phyloP scores from a whole-genome alignment of 768 basidiomycete genomes.

The Hypholoma sublateritium region DNA sequence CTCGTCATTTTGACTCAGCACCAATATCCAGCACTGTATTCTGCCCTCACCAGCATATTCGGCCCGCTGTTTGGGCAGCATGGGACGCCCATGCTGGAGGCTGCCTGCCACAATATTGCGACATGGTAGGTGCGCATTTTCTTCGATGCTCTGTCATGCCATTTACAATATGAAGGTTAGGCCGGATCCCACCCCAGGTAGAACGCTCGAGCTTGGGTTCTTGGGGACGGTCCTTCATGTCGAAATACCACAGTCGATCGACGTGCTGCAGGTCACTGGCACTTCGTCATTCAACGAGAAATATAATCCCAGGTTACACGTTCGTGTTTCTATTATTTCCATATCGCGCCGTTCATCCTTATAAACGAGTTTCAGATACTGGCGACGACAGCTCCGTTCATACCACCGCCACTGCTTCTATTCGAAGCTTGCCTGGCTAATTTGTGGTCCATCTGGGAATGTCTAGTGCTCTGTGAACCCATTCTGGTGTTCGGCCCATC shows the following conservation, averaged over 20 bases:
- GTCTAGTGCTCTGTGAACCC: conserved; percentile 87
- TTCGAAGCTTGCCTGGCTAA: conserved; percentile 67
- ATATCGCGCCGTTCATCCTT: background rate
- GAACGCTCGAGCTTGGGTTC: conserved; percentile 77
- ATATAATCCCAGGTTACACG: conserved; percentile 54
- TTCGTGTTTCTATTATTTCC: conserved; percentile 24
- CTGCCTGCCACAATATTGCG: conserved; percentile 82
- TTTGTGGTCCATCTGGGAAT: conserved; percentile 92
- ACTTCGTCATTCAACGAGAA: conserved; percentile 49
- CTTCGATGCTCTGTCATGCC: conserved; percentile 7
- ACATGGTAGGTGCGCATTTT: conserved; percentile 60
- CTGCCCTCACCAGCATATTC: conserved; percentile 60
- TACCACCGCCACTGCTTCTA: conserved; percentile 55
- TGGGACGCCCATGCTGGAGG: conserved; percentile 79
- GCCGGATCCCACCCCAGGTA: conserved; percentile 71
- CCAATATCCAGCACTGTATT: conserved; percentile 82
- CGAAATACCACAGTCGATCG: conserved; percentile 64
- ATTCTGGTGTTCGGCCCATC: conserved; percentile 80
- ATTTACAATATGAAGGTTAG: conserved; percentile 55
- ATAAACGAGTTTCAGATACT: conserved; percentile 50
- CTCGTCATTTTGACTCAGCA: conserved; percentile 80
- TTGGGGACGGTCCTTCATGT: conserved; percentile 74
- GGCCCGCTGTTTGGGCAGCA: conserved; percentile 75
- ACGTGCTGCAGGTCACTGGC: conserved; percentile 72
- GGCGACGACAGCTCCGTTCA: conserved; percentile 59